Evolutionary conservation across 805 yeast species (phyloP), one percentile per base, ranked within the genome.

Genomic region (Sugiyamaella boreocaroliniensis): DNA sequence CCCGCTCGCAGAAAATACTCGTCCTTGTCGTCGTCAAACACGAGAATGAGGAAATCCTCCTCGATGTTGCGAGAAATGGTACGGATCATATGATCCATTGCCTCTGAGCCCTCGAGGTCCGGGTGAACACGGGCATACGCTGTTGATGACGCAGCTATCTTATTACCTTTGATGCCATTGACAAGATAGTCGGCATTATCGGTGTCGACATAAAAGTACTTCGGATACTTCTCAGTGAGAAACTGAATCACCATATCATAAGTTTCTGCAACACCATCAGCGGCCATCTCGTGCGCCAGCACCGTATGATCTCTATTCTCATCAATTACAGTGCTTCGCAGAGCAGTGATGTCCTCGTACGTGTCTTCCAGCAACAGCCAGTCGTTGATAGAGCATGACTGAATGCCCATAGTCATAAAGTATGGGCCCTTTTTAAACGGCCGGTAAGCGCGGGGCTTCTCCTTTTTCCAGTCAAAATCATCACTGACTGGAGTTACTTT

Each of bases 351-450:
- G 3, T 71, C 66, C 49, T 72, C 59, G 61, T 85, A 85, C 0
- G 85, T 78, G 44, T 81, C 68, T 53, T 86, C 93, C 2, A 86
- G 64, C 32, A 79, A 68, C 20, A 86, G 69, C 78, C 83, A 78
- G 41, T 83, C 83, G 43, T 76, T 73, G 1, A 81, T 64, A 37
- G 71, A 66, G 43, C 74, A 61, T 61, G 75, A 71, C 54, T 74
- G 70, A 48, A 83, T 73, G 0, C 83, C 85, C 84, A 85, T 78
- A 2, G 84, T 83, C 66, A 85, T 67, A 55, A 75, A 76, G 59
- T 83, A 81, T 46, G 71, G 77, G 14, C 80, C 83, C 45, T 78
- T 73, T 62, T 79, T 81, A 70, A 82, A 84, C 1, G 88, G 89
- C 47, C 81, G 68, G 57, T 74, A 79, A 4, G 70, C 70, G 45